Percentiles rank a stretch among this genome's conserved stretches.
Evolutionary conservation across 129 eudicot species (phyloP).

Genomic region (Flaveria ramosissima): DNA sequence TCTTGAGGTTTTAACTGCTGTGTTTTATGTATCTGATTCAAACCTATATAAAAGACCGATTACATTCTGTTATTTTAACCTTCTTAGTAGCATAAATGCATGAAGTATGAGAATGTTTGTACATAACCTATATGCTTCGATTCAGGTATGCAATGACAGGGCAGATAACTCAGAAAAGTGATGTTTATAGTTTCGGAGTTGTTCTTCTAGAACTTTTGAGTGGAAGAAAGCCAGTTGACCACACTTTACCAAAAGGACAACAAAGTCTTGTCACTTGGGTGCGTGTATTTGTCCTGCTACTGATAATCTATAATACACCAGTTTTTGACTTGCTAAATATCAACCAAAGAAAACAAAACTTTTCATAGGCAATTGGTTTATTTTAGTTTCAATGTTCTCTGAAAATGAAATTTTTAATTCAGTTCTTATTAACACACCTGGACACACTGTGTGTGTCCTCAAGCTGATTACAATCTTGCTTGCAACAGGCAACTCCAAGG

Average conservation of each 20-base stretch:
- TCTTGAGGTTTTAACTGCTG: no score
- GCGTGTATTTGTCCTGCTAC: conserved; percentile 18
- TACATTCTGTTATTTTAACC: neutral
- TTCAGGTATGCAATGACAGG: conserved; percentile 78
- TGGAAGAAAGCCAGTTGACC: conserved; percentile 87
- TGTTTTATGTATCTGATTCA: neutral
- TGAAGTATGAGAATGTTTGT: neutral
- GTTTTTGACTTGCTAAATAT: neutral
- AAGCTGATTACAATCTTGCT: conserved; percentile 21
- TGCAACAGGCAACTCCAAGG: conserved; percentile 90
- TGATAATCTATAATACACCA: conserved; percentile 7
- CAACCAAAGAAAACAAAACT: neutral
- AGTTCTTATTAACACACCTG: neutral
- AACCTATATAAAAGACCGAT: neutral
- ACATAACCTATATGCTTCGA: conserved; percentile 24
- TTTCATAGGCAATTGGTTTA: neutral
- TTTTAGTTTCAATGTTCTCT: conserved; percentile 7
- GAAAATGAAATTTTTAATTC: neutral
- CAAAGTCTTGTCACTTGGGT: conserved; percentile 96
- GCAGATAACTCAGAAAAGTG: conserved; percentile 80
- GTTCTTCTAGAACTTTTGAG: conserved; percentile 79
- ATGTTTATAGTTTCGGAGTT: conserved; percentile 81
- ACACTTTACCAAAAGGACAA: conserved; percentile 90
- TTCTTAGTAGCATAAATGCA: neutral
- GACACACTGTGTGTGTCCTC: neutral